Conservation (phyloP, 2,329 filamentous ascomycete genomes). For the Ascochyta pisi region DNA sequence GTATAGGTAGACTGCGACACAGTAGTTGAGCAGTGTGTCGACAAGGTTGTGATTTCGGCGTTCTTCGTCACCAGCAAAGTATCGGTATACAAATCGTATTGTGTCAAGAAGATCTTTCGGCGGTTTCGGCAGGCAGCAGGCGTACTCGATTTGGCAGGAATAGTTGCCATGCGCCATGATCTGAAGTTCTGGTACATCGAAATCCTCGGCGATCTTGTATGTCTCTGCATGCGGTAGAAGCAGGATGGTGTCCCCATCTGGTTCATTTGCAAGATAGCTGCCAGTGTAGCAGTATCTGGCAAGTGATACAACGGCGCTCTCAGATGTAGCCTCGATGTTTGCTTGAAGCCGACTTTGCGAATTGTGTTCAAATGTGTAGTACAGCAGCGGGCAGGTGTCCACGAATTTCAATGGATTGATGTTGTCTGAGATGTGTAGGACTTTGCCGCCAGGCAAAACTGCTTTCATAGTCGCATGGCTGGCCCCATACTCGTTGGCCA, state of each 20-base stretch:
- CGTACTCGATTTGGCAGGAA: slow-evolving; percentile 48
- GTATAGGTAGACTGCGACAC: slow-evolving; percentile 47
- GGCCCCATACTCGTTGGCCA: slow-evolving; percentile 13
- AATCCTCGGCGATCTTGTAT: slow-evolving; percentile 51
- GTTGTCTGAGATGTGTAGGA: slow-evolving; percentile 41
- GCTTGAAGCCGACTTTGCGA: slow-evolving; percentile 39
- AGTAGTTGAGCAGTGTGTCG: slow-evolving; percentile 53
- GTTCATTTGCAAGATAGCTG: slow-evolving; percentile 40
- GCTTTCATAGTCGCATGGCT: slow-evolving; percentile 42
- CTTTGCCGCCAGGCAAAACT: slow-evolving; percentile 38
- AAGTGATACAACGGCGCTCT: slow-evolving; percentile 45
- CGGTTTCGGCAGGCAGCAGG: slow-evolving; percentile 47
- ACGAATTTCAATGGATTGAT: slow-evolving; percentile 44
- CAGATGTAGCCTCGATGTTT: slow-evolving; percentile 48
- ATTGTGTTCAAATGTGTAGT: slow-evolving; percentile 50
- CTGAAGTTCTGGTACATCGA: slow-evolving; percentile 50
- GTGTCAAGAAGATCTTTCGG: slow-evolving; percentile 51
- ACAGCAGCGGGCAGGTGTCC: slow-evolving; percentile 49
- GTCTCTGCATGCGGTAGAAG: slow-evolving; percentile 52
- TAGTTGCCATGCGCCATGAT: slow-evolving; percentile 50
- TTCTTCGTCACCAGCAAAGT: slow-evolving; percentile 33
- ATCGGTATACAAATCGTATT: slow-evolving; percentile 46
- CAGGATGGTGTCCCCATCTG: slow-evolving; percentile 32
- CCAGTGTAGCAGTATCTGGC: slow-evolving; percentile 53
- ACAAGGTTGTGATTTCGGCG: slow-evolving; percentile 40